Evolutionary conservation across 75 land plant genomes (phyloP).

Genomic region (Pinus albicaulis): DNA sequence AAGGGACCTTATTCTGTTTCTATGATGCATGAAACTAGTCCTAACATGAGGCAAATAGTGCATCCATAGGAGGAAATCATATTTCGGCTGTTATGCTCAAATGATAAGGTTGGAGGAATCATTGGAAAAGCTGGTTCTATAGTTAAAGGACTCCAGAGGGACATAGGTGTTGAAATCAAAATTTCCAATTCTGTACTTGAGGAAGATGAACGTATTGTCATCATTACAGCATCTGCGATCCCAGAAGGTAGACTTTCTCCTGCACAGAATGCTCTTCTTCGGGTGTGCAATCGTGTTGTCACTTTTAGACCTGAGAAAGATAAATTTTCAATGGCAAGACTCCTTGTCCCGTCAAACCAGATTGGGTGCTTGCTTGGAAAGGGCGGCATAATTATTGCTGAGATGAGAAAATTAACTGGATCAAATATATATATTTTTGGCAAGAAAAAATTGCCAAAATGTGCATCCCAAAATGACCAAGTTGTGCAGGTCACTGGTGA

Average conservation of each 20-base stretch:
- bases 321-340: slow-evolving; percentile 26
- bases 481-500: slow-evolving; percentile 83
- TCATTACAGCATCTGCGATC: slow-evolving; percentile 60
- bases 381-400: slow-evolving; percentile 38
- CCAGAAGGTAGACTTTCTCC: slow-evolving; percentile 65
- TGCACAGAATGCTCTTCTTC: slow-evolving; percentile 63
- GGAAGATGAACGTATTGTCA: slow-evolving; percentile 69
- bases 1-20: slow-evolving; percentile 15
- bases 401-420: slow-evolving; percentile 74
- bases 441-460: slow-evolving; percentile 62
- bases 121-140: slow-evolving; percentile 88
- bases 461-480: slow-evolving; percentile 69
- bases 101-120: slow-evolving; percentile 66
- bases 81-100: slow-evolving; percentile 64
- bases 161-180: slow-evolving; percentile 78
- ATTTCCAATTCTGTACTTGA: slow-evolving; percentile 47
- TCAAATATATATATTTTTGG: slow-evolving; percentile 66
- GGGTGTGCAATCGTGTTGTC: slow-evolving; percentile 52
- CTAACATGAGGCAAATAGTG: slow-evolving; percentile 14
- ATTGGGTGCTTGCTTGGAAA: too few species aligned
- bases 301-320: slow-evolving; percentile 35
- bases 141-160: slow-evolving; percentile 52
- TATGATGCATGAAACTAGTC: slow-evolving; percentile 18
- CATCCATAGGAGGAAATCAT: slow-evolving; percentile 32
- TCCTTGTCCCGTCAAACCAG: slow-evolving; percentile 63